Percentiles rank a stretch among this genome's conserved stretches.
phyloP scores from a whole-genome alignment of 202 grass and related monocot species.

The Carex sylvatica region DNA sequence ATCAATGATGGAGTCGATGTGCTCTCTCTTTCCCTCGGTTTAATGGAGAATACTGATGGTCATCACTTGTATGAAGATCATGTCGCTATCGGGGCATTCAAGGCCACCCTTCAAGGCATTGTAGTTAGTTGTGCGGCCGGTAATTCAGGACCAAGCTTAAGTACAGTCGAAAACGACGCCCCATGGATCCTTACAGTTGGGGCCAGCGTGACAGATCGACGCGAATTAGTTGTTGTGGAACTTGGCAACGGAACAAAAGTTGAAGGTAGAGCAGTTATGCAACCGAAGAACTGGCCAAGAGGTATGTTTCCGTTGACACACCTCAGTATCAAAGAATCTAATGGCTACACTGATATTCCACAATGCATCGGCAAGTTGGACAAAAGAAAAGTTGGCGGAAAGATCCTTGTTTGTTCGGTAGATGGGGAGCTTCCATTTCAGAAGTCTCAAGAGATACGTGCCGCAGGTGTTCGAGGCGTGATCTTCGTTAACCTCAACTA shows the following conservation, averaged over 20 bases:
- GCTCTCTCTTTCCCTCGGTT: slow-evolving; percentile 35
- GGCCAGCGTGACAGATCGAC: slow-evolving; percentile 32
- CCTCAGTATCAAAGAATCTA: not conserved
- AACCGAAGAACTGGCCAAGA: not conserved
- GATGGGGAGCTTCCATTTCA: not conserved
- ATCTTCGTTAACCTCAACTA: slow-evolving; percentile 11
- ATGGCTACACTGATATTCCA: not conserved
- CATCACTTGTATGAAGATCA: not conserved
- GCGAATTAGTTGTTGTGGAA: not conserved
- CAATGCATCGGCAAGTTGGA: slow-evolving; percentile 5
- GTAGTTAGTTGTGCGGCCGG: slow-evolving; percentile 28
- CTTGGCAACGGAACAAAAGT: slow-evolving; percentile 17
- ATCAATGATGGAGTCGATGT: slow-evolving; percentile 40
- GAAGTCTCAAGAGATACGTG: slow-evolving; percentile 4
- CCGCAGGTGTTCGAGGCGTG: slow-evolving; percentile 22
- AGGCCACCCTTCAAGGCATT: slow-evolving; percentile 30
- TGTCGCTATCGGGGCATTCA: slow-evolving; percentile 31
- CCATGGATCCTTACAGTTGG: slow-evolving; percentile 52
- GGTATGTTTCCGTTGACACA: not conserved
- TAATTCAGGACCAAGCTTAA: slow-evolving; percentile 23
- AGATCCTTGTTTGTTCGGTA: slow-evolving; percentile 30
- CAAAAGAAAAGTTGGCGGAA: slow-evolving; percentile 22
- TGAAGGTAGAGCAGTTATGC: slow-evolving; percentile 24
- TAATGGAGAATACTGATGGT: not conserved
- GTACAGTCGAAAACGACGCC: slow-evolving; percentile 21